Evolutionary conservation across 768 basidiomycete species (phyloP).

Genomic region (Leccinum boreale): DNA sequence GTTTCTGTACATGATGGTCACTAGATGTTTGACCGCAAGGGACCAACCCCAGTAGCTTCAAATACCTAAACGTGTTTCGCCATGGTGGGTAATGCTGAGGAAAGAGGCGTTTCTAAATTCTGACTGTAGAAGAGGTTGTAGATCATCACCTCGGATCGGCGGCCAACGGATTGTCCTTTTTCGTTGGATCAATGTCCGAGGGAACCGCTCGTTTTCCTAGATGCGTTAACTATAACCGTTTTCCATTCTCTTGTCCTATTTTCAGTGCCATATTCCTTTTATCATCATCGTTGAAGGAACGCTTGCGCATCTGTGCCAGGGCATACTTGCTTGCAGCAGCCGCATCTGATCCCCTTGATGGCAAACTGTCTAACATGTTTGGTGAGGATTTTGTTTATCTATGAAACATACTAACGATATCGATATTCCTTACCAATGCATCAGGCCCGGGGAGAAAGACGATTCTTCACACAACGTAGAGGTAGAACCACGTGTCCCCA

Average conservation of each 20-base stretch:
- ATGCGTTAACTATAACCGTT: neutral
- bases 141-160: too few relatives aligned
- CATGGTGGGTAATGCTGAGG: neutral
- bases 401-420: too few relatives aligned
- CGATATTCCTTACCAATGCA: too few relatives aligned
- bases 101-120: neutral
- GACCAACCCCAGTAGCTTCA: neutral
- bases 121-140: too few relatives aligned
- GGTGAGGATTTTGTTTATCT: neutral
- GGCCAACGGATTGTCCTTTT: neutral
- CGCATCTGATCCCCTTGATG: neutral
- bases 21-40: neutral
- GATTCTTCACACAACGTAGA: too few relatives aligned
- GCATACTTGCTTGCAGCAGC: neutral
- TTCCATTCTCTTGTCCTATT: neutral
- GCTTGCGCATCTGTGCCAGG: neutral
- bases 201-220: neutral
- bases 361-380: neutral
- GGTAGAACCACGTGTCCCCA: neutral
- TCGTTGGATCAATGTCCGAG: neutral
- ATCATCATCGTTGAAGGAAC: neutral
- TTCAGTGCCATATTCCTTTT: neutral
- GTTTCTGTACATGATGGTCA: neutral
- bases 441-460: too few relatives aligned
- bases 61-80: neutral